A percentile compares a stretch with the other conserved stretches of the same genome.
Conservation (phyloP, 176 grass and related monocot genomes). For the Coix lacrymajobi region DNA sequence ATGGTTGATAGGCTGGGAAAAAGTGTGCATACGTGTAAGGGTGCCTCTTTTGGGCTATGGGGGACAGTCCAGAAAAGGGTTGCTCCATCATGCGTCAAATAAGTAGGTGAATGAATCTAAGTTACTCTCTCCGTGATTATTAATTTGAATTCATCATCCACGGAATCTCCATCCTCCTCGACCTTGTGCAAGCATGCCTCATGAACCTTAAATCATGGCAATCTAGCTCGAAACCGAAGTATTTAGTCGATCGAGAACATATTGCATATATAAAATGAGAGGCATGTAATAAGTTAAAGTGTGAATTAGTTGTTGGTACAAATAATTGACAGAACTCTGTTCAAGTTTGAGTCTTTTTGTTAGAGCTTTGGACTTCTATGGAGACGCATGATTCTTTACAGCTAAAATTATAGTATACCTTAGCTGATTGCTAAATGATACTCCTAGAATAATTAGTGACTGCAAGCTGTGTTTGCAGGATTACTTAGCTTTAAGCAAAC, state of each 20-base stretch:
- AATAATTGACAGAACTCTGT: not conserved
- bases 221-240: not conserved
- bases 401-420: not conserved
- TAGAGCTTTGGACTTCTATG: not conserved
- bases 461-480: not conserved
- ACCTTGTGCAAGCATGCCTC: conserved; percentile 2
- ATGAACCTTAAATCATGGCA: not conserved
- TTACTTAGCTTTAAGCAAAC: not conserved
- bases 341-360: not conserved
- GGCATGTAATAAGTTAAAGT: not conserved
- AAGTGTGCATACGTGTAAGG: conserved; percentile 15
- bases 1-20: not conserved
- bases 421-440: not conserved
- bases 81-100: not conserved
- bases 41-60: not conserved
- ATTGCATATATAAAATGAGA: not conserved
- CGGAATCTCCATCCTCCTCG: not conserved
- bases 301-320: not conserved
- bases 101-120: conserved; percentile 8
- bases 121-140: not conserved
- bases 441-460: not conserved
- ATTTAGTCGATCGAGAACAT: not conserved
- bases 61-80: not conserved
- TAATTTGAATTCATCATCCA: conserved; percentile 2
- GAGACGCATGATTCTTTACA: not conserved